Percentiles rank a stretch among this genome's conserved stretches.
Evolutionary conservation across 2,329 filamentous ascomycete species (phyloP).

Genomic region (Diaporthe citri): DNA sequence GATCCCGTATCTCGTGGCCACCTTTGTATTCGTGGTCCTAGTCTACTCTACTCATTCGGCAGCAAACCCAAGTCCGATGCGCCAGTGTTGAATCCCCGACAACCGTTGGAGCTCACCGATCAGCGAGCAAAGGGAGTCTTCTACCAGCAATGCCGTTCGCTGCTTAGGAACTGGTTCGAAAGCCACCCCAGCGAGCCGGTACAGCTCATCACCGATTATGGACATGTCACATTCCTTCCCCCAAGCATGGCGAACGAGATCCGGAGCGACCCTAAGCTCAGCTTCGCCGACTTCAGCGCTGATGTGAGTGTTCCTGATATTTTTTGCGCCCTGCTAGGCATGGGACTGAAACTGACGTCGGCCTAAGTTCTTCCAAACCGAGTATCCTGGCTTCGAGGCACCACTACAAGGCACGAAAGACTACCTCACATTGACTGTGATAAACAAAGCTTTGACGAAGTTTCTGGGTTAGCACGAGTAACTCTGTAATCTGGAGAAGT

Average conservation of each 20-base stretch:
- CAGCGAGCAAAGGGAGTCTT: not conserved
- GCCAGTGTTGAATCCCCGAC: not conserved
- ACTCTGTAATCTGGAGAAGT: too few species aligned
- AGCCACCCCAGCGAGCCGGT: constrained; percentile 12
- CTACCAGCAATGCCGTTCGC: not conserved
- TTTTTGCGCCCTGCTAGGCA: not conserved
- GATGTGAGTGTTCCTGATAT: not conserved
- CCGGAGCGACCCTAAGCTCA: not conserved
- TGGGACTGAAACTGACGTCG: too few species aligned
- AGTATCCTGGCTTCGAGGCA: constrained; percentile 4
- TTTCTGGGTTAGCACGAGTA: not conserved
- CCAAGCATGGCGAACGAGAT: constrained; percentile 9
- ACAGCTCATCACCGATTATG: constrained; percentile 9
- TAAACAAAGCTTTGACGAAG: constrained; percentile 10
- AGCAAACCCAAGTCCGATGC: not conserved
- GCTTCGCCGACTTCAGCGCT: not conserved
- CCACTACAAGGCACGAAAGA: not conserved
- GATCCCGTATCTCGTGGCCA: not conserved
- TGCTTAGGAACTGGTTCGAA: not conserved
- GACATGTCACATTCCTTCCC: constrained; percentile 1
- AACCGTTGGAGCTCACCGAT: not conserved
- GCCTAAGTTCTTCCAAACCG: not conserved
- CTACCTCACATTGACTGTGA: not conserved
- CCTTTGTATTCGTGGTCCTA: not conserved
- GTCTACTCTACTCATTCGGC: constrained; percentile 7